Base-by-base conservation (phyloP, 306 rosid species). In the Urtica urens region DNA sequence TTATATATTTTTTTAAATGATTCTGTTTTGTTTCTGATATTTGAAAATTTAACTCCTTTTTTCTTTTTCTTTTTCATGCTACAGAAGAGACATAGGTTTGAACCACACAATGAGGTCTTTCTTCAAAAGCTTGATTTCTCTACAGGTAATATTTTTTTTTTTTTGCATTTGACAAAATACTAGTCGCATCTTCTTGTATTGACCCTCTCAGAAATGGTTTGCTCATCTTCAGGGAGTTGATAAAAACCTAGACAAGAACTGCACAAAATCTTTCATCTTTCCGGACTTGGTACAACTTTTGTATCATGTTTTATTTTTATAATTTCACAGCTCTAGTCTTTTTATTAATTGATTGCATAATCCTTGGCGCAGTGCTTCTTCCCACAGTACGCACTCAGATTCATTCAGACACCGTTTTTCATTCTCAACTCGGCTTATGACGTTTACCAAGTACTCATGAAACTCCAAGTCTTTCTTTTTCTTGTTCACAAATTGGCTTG, bases 341-440 rank as follows among this genome's bases (percentile, higher is more conserved):
- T 64, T 53, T 76, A 59, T 76, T 46, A 4, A 33, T 15, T n/a
- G n/a, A n/a, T n/a, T 31, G 1, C 28, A 20, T 24, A 62, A 48
- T 64, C 71, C 10, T 41, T 48, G 38, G 29, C 62, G 76, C 81
- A 80, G 83, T 81, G 92, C 58, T 66, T 78, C 73, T 78, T 82
- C 63, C 93, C 87, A 1, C 83, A 82, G 49, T 75, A 78, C 62
- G 59, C 38, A 23, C 48, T 82, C 74, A 55, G 26, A 39, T 75
- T 64, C 70, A 78, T 78, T 55, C 24, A 69, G 18, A 53, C 81
- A 19, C 87, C 83, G 12, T 75, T 69, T 60, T 82, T 82, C 51
- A 68, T 78, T 68, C 68, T 82, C 78, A 82, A 82, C 71, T 64
- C 83, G 2, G 86, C 86, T 46, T 80, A 80, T 51, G 90, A 80